These are phyloP conservation scores for Teratosphaeria zuluensis DNA, from an alignment of 2,329 filamentous ascomycete genomes.

Conservation along the genomic window DNA sequence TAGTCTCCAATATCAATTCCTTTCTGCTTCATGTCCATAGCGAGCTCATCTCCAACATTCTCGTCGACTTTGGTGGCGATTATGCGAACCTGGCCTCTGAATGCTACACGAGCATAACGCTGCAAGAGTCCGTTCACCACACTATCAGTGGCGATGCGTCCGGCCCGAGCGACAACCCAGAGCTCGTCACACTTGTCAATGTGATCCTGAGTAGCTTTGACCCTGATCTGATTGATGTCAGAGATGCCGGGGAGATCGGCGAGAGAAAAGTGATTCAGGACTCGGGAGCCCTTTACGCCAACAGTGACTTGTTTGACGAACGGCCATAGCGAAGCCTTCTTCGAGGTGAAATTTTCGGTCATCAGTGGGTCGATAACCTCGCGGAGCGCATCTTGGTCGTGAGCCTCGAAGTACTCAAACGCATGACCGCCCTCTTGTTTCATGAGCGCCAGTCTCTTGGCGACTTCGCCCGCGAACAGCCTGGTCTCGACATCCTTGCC, in stretches of 20 bases:
- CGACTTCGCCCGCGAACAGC: no score
- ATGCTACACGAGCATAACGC: no score
- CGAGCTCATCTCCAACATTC: no score
- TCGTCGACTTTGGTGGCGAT: no score
- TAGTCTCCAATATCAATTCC: not conserved
- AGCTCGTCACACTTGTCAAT: conserved; percentile 15
- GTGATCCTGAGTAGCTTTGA: conserved; percentile 8
- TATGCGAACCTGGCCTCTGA: no score
- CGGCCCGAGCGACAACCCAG: conserved; percentile 12
- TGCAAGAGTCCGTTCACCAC: no score
- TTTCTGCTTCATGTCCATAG: no score
- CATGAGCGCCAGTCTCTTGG: no score
- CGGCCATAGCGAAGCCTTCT: conserved; percentile 13
- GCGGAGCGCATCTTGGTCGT: conserved; percentile 6
- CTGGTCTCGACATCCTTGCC: no score
- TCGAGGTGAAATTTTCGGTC: not conserved
- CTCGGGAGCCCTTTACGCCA: conserved; percentile 8
- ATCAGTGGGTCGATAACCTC: conserved; percentile 10
- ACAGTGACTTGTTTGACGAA: conserved; percentile 14
- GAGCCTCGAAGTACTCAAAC: conserved; percentile 7
- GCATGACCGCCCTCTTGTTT: not conserved
- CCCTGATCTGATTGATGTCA: conserved; percentile 15
- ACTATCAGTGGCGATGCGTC: conserved; percentile 8
- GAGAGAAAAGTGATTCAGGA: conserved; percentile 13
- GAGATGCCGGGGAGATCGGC: conserved; percentile 18